These are phyloP conservation scores for Silene vulgaris DNA, from an alignment of 179 eudicot species.

Conservation along the genomic window DNA sequence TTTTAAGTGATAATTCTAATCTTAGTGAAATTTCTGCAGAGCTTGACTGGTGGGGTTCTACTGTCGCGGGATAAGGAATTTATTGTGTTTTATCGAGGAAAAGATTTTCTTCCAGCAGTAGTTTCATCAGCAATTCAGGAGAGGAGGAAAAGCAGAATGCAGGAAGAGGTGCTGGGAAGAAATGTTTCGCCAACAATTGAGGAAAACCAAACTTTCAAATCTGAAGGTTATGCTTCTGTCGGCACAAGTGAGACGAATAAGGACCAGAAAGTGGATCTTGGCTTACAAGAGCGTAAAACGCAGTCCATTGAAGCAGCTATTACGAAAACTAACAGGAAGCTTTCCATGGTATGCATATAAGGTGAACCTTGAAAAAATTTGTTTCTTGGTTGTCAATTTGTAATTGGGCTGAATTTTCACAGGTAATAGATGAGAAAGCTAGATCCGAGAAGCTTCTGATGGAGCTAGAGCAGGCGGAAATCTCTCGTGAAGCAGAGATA, in stretches of 20 bases:
- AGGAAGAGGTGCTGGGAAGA: slow-evolving; percentile 23
- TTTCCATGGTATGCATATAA: slow-evolving; percentile 55
- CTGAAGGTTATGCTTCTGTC: slow-evolving; percentile 24
- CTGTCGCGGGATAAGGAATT: slow-evolving; percentile 81
- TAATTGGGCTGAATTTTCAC: slow-evolving; percentile 25
- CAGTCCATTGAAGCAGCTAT: slow-evolving; percentile 42
- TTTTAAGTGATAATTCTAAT: neutral
- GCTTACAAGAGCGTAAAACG: slow-evolving; percentile 36
- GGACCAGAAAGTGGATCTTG: slow-evolving; percentile 26
- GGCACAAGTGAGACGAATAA: slow-evolving; percentile 27
- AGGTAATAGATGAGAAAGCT: slow-evolving; percentile 76
- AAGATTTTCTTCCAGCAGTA: slow-evolving; percentile 89
- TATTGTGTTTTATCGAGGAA: slow-evolving; percentile 83
- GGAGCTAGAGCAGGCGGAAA: slow-evolving; percentile 63
- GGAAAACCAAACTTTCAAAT: slow-evolving; percentile 22
- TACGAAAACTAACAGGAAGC: slow-evolving; percentile 46
- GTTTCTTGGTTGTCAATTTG: slow-evolving; percentile 14
- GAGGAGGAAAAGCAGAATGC: slow-evolving; percentile 50
- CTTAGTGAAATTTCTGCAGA: slow-evolving; percentile 40
- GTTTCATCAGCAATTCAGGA: slow-evolving; percentile 86
- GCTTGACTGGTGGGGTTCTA: slow-evolving; percentile 77
- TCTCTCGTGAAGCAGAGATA: slow-evolving; percentile 40
- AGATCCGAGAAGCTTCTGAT: slow-evolving; percentile 71
- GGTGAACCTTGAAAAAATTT: slow-evolving; percentile 9
- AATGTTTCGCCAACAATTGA: slow-evolving; percentile 28